phyloP scores from a whole-genome alignment of 306 rosid genomes.

The Pyrus betulifolia region DNA sequence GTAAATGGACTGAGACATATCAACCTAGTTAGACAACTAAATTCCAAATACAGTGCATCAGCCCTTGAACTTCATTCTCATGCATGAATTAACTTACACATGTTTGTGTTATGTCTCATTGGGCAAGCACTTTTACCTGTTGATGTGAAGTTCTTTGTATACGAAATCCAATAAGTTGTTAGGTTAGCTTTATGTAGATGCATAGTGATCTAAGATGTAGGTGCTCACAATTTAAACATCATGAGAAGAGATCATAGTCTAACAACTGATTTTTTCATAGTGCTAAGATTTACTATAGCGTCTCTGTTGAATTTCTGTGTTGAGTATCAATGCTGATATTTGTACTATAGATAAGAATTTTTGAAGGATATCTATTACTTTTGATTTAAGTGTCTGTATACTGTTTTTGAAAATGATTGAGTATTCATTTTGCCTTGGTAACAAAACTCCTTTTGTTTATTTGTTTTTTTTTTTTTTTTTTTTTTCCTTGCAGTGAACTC shows the following conservation, averaged over 20 bases:
- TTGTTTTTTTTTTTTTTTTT: background rate
- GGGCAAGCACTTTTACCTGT: background rate
- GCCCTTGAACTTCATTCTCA: background rate
- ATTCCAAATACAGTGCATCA: background rate
- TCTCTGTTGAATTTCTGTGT: background rate
- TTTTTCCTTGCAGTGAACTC: constrained; percentile 28
- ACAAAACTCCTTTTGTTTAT: background rate
- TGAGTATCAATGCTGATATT: background rate
- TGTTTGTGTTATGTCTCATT: background rate
- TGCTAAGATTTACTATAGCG: background rate
- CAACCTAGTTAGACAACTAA: background rate
- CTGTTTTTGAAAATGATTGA: background rate
- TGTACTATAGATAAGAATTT: background rate
- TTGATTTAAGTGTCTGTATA: background rate
- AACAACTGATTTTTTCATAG: background rate
- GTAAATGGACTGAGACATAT: background rate
- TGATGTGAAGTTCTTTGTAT: background rate
- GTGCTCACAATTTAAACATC: background rate
- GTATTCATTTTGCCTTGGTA: constrained; percentile 1
- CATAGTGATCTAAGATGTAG: background rate
- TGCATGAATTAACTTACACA: background rate
- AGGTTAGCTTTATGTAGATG: background rate
- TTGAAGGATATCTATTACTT: background rate
- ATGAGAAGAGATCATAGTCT: background rate
- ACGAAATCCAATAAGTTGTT: background rate